Conservation (phyloP, 1,139 yeast genomes). For the Taphrina confusa region DNA sequence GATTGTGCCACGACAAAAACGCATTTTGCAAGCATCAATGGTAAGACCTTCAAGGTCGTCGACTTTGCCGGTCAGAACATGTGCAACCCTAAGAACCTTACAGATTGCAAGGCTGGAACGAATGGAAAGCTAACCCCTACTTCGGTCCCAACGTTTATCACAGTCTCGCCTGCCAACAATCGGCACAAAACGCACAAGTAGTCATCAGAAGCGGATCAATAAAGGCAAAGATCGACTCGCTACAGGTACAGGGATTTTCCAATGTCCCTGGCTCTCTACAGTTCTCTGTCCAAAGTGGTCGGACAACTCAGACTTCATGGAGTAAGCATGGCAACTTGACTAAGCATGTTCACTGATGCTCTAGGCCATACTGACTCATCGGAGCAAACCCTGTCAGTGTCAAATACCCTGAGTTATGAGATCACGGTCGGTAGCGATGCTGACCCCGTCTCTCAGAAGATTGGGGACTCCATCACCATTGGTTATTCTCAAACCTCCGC, state of each 20-base stretch:
- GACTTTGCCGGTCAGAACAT: constrained; percentile 12
- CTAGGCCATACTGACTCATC: neutral
- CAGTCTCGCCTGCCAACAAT: neutral
- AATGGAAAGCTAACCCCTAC: neutral
- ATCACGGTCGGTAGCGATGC: neutral
- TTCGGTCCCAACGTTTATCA: neutral
- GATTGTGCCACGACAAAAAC: constrained; percentile 9
- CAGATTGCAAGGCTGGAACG: neutral
- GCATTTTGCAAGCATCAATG: constrained; percentile 8
- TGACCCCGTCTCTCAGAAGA: neutral
- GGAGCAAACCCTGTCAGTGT: neutral
- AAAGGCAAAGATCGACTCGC: neutral
- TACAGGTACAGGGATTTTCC: neutral
- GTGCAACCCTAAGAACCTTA: no score
- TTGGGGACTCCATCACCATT: neutral
- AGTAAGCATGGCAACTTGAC: neutral
- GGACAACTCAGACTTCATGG: neutral
- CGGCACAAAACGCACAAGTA: neutral
- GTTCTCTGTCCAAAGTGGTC: neutral
- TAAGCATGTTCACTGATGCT: neutral
- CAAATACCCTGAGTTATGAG: neutral
- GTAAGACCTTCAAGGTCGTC: constrained; percentile 12
- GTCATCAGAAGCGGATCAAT: neutral
- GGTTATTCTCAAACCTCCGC: neutral
- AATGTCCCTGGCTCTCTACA: neutral